phyloP scores from a whole-genome alignment of 75 land plant genomes.

The Sequoiadendron giganteum region DNA sequence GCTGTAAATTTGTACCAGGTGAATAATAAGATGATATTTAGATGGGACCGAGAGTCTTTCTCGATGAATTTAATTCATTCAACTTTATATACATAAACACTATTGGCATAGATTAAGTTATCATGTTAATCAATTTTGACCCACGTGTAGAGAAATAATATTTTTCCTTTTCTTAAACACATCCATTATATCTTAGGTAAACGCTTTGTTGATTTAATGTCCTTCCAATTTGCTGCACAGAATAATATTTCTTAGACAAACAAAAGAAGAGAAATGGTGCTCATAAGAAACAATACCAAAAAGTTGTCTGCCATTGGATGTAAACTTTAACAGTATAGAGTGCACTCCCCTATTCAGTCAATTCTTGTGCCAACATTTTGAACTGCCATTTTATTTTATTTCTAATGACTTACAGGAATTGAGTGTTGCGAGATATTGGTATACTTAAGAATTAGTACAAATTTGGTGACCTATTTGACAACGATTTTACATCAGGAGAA shows the following conservation, averaged over 20 bases:
- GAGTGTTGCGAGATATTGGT: too few species aligned
- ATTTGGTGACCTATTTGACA: too few species aligned
- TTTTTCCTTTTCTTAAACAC: neutral
- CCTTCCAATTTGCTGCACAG: neutral
- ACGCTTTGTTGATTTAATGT: neutral
- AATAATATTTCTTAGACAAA: neutral
- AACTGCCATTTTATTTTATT: too few species aligned
- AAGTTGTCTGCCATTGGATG: too few species aligned
- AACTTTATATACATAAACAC: neutral
- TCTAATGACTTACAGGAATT: too few species aligned
- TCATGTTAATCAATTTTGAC: neutral
- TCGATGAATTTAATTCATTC: neutral
- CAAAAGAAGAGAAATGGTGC: neutral
- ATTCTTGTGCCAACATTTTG: too few species aligned
- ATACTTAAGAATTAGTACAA: too few species aligned
- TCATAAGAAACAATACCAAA: too few species aligned
- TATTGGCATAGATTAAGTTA: neutral
- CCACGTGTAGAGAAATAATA: neutral
- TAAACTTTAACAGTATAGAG: too few species aligned
- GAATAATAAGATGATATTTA: slow-evolving; percentile 5
- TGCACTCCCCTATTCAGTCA: too few species aligned
- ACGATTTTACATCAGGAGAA: too few species aligned
- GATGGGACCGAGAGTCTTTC: neutral
- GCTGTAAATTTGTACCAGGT: slow-evolving; percentile 63
- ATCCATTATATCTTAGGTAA: neutral